Base-by-base conservation (phyloP, 805 yeast genomes). In the Candida golubevii region DNA sequence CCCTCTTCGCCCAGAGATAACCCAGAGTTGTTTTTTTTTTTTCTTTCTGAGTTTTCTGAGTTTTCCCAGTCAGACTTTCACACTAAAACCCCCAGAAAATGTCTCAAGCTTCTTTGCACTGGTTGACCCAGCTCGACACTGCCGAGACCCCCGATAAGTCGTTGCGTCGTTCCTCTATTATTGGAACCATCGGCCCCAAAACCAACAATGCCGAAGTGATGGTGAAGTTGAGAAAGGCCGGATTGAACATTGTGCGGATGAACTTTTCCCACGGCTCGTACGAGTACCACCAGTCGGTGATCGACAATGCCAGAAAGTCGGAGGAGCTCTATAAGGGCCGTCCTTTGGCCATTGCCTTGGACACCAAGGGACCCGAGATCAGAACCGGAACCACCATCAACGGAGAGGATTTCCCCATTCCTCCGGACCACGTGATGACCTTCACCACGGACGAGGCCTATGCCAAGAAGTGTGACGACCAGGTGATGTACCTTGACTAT, bases 321-420 rank as follows among this genome's bases (percentile, higher is more conserved):
- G 97, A 87, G 73, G 83, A 82, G 69, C 68, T 85, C 45, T 89
- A 84, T 71, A 81, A 86, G 56, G 97, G 98, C 64, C 88, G 98
- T 76, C 99, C 98, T 44, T 79, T 93, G 62, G 98, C 97, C 51
- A 90, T 93, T 71, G 99, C 99, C 55, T 82, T 93, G 61, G 99
- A 93, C 72, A 93, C 98, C 70, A 93, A 93, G 81, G 99, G 99
- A 59, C 99, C 99, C 53, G 99, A 93, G 77, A 93, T 93, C 76
- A 88, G 99, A 82, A 91, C 99, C 47, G 99, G 99, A 72, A 82
- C 89, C 69, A 93, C 99, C 59, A 67, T 72, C 53, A 87, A 78
- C 61, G 86, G 80, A 48, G 69, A 72, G 49, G 99, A 93, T 66
- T 88, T 72, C 72, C 85, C 96, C 62, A 85, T 93, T 62, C 71